Evolutionary conservation across 202 grass and related monocot species (phyloP), one percentile per base, ranked within the genome.

Genomic region (Panicum virgatum): DNA sequence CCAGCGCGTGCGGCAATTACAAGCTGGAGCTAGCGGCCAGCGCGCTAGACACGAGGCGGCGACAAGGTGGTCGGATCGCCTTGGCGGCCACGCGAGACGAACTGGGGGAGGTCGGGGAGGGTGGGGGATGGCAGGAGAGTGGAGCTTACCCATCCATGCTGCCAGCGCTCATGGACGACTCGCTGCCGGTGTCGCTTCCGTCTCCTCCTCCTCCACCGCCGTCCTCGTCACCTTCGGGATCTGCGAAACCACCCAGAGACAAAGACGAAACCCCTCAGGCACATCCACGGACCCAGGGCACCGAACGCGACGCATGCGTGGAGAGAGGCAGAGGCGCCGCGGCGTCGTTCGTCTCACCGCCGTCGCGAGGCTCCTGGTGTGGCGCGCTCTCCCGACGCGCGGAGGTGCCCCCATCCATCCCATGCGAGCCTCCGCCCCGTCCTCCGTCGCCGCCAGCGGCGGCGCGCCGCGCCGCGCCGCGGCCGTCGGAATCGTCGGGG

Each of bases 111-210:
- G 63, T 51, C 9, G 70, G 64, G 30, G 62, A 76, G 14, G 68
- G 65, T 47, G 48, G 71, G 64, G n/a, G n/a, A 36, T 43, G 63
- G 45, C 75, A 72, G 42, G 29, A 60, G 40, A 67, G 34, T 52
- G 48, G 77, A 3, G 48, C 92, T 81, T 96, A 95, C 86, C 86
- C 90, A 22, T 91, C 82, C 52, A 86, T 80, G 69, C 84, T 82
- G 69, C 76, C 82, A 83, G 80, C 74, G 74, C 58, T 82, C 36
- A 47, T 19, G 32, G 88, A 79, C 50, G 85, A 93, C 56, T 91
- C 82, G 37, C 88, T 87, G 46, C 44, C 61, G 72, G 42, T 29
- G 64, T 47, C 67, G 79, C 59, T 74, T n/a, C 83, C 83, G 37
- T 62, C 43, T 62, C 73, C 83, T 61, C 81, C 86, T 2, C 68